These are phyloP conservation scores for Chlorella sorokiniana DNA, from an alignment of 139 green algal genomes.

Conservation along the genomic window DNA sequence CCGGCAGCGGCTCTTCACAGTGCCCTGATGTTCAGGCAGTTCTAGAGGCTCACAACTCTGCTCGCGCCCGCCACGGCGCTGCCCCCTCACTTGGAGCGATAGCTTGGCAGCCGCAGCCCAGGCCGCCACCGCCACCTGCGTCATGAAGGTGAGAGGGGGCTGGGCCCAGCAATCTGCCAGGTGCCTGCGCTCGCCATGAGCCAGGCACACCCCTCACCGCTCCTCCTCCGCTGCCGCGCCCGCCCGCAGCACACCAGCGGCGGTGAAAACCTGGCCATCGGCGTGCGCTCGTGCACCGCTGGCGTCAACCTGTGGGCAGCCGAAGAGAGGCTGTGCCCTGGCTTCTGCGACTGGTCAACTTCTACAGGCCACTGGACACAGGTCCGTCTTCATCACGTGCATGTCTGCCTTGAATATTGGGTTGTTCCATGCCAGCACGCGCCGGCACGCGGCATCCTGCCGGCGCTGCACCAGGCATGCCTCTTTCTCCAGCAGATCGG, in stretches of 20 bases:
- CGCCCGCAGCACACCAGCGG: background rate
- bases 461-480: background rate
- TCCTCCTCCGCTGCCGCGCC: background rate
- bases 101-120: background rate
- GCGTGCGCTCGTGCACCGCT: background rate
- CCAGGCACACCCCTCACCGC: background rate
- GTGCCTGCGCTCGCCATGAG: background rate
- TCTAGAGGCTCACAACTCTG: background rate
- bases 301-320: background rate
- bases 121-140: background rate
- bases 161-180: background rate
- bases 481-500: background rate
- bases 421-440: no score
- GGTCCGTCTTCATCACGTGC: background rate
- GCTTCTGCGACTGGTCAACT: background rate
- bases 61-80: background rate
- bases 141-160: background rate
- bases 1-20: background rate
- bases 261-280: background rate
- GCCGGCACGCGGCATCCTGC: background rate
- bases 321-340: background rate
- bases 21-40: background rate
- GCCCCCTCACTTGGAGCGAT: background rate
- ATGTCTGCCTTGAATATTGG: no score
- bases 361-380: background rate